A percentile compares a stretch with the other conserved stretches of the same genome.
Conservation (phyloP, 2,329 filamentous ascomycete species). For the Paecilomyces niveus region DNA sequence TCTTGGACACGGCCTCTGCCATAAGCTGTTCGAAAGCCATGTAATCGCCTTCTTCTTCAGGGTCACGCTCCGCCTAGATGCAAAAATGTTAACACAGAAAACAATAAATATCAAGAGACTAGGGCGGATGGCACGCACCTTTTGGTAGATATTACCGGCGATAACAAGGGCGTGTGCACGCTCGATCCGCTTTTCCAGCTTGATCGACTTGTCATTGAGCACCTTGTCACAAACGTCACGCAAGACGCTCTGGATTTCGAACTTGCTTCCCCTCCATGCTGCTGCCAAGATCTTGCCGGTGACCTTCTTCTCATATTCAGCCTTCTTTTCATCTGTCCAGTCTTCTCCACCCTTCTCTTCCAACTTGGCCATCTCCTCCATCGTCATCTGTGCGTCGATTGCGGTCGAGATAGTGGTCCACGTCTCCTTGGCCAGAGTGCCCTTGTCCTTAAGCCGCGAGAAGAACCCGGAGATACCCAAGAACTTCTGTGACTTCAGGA, state of each 20-base stretch:
- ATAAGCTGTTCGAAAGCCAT: conserved; percentile 98
- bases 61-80: conserved; percentile 69
- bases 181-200: conserved; percentile 78
- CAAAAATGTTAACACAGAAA: conserved; percentile 5
- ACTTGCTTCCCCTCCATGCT: conserved; percentile 93
- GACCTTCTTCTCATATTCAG: conserved; percentile 89
- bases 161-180: conserved; percentile 83
- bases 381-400: conserved; percentile 94
- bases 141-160: conserved; percentile 80
- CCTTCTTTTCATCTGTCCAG: conserved; percentile 96
- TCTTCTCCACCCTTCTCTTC: conserved; percentile 93
- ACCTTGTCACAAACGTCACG: conserved; percentile 90
- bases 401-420: conserved; percentile 97
- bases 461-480: conserved; percentile 95
- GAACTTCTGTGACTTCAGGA: conserved; percentile 94
- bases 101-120: not conserved
- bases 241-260: conserved; percentile 94
- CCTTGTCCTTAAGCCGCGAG: conserved; percentile 89
- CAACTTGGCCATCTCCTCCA: conserved; percentile 97
- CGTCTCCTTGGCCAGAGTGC: conserved; percentile 91
- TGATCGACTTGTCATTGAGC: conserved; percentile 70
- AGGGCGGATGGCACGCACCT: conserved; percentile 49
- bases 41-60: conserved; percentile 96
- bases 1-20: conserved; percentile 91
- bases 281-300: conserved; percentile 97